These are phyloP conservation scores for Cystobasidium ongulense DNA, from an alignment of 768 basidiomycete species.

Conservation along the genomic window DNA sequence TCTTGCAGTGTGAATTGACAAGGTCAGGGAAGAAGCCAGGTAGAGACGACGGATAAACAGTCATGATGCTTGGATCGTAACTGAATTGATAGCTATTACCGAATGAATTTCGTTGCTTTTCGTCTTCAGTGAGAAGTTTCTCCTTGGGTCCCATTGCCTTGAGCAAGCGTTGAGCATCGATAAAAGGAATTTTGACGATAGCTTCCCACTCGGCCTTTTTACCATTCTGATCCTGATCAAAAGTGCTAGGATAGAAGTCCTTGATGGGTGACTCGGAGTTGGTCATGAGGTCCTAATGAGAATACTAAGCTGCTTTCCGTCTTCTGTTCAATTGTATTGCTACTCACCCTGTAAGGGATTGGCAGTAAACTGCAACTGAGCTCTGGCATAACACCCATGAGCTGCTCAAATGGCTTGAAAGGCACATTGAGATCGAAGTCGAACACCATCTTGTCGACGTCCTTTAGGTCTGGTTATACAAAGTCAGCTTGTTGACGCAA, in stretches of 20 bases:
- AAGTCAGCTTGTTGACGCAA: neutral
- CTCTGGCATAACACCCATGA: conserved; percentile 93
- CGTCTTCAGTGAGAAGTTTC: conserved; percentile 57
- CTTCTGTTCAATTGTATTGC: neutral
- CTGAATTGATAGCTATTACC: conserved; percentile 74
- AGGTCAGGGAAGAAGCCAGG: conserved; percentile 92
- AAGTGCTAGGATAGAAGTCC: conserved; percentile 87
- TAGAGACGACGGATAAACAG: conserved; percentile 73
- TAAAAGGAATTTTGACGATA: conserved; percentile 96
- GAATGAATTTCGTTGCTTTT: conserved; percentile 63
- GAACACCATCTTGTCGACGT: conserved; percentile 71
- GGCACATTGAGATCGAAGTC: conserved; percentile 76
- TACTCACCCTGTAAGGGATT: conserved; percentile 66
- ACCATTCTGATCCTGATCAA: conserved; percentile 88
- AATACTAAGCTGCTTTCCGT: neutral
- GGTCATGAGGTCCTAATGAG: conserved; percentile 73
- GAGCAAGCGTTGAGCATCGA: conserved; percentile 68
- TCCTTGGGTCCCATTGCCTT: conserved; percentile 59
- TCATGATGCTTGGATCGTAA: conserved; percentile 51
- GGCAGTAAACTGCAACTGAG: conserved; percentile 87
- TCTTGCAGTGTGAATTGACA: conserved; percentile 65
- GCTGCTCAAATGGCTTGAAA: conserved; percentile 85
- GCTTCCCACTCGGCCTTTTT: conserved; percentile 99
- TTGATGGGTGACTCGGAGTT: conserved; percentile 73
- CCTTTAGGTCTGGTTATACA: conserved; percentile 51